Evolutionary conservation across 73 alveolate species (phyloP).

Genomic region (Paramecium octaurelia): DNA sequence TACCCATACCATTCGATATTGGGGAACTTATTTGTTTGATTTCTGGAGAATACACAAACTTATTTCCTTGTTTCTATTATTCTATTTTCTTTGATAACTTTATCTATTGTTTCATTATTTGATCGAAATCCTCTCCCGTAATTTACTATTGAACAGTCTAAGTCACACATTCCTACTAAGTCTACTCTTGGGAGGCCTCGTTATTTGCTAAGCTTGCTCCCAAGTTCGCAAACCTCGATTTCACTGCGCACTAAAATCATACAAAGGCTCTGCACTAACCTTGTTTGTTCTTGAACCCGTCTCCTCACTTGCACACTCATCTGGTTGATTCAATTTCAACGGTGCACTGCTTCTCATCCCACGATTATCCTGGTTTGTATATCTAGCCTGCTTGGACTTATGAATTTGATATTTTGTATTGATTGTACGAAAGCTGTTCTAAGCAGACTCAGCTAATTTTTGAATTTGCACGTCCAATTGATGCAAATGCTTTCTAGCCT

Average conservation of each 20-base stretch:
- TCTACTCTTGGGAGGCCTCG: background rate
- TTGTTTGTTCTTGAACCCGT: conserved; percentile 8
- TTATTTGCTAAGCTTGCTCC: background rate
- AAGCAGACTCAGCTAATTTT: background rate
- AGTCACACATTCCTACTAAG: background rate
- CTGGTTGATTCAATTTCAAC: background rate
- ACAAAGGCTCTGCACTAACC: background rate
- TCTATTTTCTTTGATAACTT: background rate
- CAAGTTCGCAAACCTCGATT: background rate
- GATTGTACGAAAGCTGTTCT: background rate
- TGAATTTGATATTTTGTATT: conserved; percentile 1
- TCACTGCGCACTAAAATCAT: background rate
- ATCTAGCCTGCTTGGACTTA: background rate
- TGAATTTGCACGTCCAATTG: background rate
- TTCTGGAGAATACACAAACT: background rate
- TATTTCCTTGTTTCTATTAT: background rate
- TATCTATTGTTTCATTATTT: background rate
- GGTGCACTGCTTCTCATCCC: background rate
- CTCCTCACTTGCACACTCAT: background rate
- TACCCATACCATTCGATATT: background rate
- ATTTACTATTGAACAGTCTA: background rate
- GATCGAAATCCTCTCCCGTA: background rate
- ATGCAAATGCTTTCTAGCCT: background rate
- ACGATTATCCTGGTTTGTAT: background rate
- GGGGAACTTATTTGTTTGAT: background rate